These are phyloP conservation scores for Aspergillus clavatus DNA, from an alignment of 2,329 filamentous ascomycete genomes.

Conservation along the genomic window DNA sequence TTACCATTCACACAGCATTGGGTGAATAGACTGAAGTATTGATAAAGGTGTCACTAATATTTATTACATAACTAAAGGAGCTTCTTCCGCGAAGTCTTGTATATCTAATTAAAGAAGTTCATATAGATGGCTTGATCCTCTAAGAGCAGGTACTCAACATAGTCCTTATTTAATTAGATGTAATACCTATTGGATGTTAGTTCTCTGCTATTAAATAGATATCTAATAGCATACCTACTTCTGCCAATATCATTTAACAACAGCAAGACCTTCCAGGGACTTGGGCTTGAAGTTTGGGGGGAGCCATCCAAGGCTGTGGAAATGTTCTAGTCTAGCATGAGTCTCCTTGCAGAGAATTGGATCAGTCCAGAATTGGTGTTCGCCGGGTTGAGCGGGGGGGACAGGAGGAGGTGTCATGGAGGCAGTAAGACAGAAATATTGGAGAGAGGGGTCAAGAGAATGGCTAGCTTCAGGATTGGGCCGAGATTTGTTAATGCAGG, in stretches of 20 bases:
- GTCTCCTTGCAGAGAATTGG: no score
- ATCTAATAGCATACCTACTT: conserved; percentile 1
- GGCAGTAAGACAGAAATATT: no score
- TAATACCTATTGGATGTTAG: conserved; percentile 8
- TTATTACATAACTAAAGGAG: conserved; percentile 13
- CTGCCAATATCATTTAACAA: conserved; percentile 15
- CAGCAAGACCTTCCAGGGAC: conserved; percentile 19
- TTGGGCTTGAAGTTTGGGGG: conserved; percentile 23
- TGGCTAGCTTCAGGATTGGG: not conserved
- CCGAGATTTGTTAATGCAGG: not conserved
- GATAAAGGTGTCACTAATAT: conserved; percentile 11
- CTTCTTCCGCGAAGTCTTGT: conserved; percentile 11
- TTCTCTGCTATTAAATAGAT: no score
- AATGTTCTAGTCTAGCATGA: no score
- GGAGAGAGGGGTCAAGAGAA: no score
- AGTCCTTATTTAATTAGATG: conserved; percentile 12
- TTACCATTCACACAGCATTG: not conserved
- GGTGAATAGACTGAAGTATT: conserved; percentile 11
- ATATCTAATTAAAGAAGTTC: conserved; percentile 17
- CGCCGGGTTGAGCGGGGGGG: no score
- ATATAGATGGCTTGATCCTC: conserved; percentile 16
- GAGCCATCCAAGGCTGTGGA: conserved; percentile 11
- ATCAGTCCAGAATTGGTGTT: no score
- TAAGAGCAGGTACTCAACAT: conserved; percentile 12
- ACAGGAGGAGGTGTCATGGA: no score